A percentile compares a stretch with the other conserved stretches of the same genome.
phyloP scores from a whole-genome alignment of 371 early-diverging fungal genomes.

The Capillidium heterosporum region DNA sequence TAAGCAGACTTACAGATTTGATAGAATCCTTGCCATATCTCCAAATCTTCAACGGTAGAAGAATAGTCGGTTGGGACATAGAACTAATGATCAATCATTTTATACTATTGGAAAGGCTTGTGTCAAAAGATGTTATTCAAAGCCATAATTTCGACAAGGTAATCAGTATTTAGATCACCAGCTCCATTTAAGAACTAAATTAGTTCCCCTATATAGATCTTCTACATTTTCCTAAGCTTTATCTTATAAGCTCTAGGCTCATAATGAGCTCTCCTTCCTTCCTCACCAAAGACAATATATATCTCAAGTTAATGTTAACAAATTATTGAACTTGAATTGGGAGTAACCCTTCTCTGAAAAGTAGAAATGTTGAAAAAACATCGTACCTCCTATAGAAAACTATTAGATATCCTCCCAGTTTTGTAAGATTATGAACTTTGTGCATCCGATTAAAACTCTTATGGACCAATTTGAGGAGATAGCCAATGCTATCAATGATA shows the following conservation, averaged over 20 bases:
- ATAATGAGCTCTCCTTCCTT: conserved; percentile 12
- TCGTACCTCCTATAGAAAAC: not conserved
- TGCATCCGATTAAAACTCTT: too few species aligned
- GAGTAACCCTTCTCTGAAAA: not conserved
- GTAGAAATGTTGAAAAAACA: not conserved
- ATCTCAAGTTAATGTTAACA: not conserved
- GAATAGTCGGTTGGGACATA: conserved; percentile 46
- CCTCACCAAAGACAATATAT: conserved; percentile 24
- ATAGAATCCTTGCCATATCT: conserved; percentile 82
- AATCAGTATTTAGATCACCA: conserved; percentile 16
- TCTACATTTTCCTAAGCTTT: conserved; percentile 31
- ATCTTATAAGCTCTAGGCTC: conserved; percentile 20
- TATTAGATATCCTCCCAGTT: not conserved
- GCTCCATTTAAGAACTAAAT: conserved; percentile 24
- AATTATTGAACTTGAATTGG: not conserved
- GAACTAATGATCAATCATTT: conserved; percentile 70
- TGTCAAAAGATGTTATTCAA: conserved; percentile 66
- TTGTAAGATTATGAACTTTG: too few species aligned
- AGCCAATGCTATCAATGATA: too few species aligned
- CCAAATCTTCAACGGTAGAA: conserved; percentile 48
- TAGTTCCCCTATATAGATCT: conserved; percentile 31
- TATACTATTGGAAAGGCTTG: conserved; percentile 39
- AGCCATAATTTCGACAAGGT: conserved; percentile 43
- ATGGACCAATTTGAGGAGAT: too few species aligned
- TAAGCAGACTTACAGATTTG: conserved; percentile 58